These are phyloP conservation scores for Apiospora hydei DNA, from an alignment of 2,329 filamentous ascomycete species.

Conservation along the genomic window DNA sequence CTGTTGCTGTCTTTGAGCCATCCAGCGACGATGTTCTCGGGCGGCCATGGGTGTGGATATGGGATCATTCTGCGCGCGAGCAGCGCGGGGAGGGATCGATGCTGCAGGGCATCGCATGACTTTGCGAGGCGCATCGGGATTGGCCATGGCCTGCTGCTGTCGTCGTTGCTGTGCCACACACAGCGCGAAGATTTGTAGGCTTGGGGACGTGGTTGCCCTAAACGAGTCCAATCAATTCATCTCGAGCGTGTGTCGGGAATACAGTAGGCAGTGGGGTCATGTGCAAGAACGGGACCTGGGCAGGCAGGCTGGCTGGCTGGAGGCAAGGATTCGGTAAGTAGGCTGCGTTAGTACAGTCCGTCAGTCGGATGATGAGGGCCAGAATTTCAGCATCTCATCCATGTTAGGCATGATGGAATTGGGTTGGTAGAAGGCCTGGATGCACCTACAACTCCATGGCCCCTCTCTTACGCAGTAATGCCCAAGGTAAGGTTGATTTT, in stretches of 20 bases:
- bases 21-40: not conserved
- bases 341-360: not conserved
- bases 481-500: too few species aligned
- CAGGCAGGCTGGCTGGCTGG: too few species aligned
- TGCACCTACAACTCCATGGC: not conserved
- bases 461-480: not conserved
- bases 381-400: not conserved
- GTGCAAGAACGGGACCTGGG: too few species aligned
- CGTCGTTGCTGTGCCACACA: not conserved
- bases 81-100: not conserved
- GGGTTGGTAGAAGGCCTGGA: not conserved
- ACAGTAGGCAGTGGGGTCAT: not conserved
- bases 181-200: not conserved
- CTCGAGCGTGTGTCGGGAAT: not conserved
- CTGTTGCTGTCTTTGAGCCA: not conserved
- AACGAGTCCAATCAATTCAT: not conserved
- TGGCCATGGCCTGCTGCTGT: not conserved
- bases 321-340: too few species aligned
- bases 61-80: not conserved
- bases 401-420: not conserved
- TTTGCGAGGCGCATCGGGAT: not conserved
- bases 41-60: not conserved
- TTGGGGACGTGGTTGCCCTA: not conserved
- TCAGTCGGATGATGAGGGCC: not conserved
- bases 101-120: conserved; percentile 10